These are phyloP conservation scores for Wickerhamiella cacticola DNA, from an alignment of 805 yeast genomes.

Conservation along the genomic window DNA sequence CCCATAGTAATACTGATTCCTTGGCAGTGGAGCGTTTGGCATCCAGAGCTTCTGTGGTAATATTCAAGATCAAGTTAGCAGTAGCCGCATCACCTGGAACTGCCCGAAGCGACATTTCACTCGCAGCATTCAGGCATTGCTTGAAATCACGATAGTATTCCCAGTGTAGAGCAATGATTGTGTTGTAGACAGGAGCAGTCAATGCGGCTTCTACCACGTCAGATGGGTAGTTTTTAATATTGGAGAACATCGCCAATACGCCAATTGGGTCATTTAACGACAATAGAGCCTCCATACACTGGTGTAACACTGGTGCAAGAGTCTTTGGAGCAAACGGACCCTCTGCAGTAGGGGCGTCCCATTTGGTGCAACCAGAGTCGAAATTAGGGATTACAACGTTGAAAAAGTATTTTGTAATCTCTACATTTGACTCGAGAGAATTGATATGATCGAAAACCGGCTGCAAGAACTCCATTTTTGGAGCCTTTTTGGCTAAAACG, in stretches of 20 bases:
- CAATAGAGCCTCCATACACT: conserved; percentile 18
- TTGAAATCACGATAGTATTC: conserved; percentile 30
- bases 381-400: conserved; percentile 18
- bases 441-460: conserved; percentile 22
- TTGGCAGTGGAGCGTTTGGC: conserved; percentile 20
- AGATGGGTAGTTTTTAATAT: conserved; percentile 27
- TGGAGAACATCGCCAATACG: conserved; percentile 31
- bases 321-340: conserved; percentile 3
- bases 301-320: neutral
- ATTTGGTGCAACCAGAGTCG: neutral
- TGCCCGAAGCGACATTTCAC: conserved; percentile 35
- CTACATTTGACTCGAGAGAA: conserved; percentile 20
- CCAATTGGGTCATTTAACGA: conserved; percentile 26
- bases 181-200: conserved; percentile 32
- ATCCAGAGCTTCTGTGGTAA: conserved; percentile 23
- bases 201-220: conserved; percentile 31
- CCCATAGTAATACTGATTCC: conserved; percentile 25
- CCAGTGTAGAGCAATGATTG: conserved; percentile 32
- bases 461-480: neutral
- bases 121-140: conserved; percentile 28
- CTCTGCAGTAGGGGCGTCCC: neutral
- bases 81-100: conserved; percentile 31
- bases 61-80: conserved; percentile 22
- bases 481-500: neutral
- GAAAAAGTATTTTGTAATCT: conserved; percentile 22